Evolutionary conservation across 805 yeast species (phyloP), one percentile per base, ranked within the genome.

Genomic region (Cyberlindnera bimundalis): DNA sequence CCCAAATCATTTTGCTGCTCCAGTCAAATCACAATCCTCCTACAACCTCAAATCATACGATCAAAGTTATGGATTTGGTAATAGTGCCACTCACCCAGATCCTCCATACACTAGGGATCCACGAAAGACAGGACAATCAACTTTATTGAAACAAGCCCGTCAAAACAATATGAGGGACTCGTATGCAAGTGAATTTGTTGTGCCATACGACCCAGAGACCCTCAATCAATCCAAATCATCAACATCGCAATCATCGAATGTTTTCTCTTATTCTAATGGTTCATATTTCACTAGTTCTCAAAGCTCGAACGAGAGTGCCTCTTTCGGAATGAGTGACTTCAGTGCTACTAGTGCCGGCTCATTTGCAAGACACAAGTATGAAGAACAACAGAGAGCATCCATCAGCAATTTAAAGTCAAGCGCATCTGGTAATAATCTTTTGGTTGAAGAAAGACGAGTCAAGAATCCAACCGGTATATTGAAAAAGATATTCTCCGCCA

Each of bases 311-410:
- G 64, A 60, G 29, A 65, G 71, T 38, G 62, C 71, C 21, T 32
- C 35, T 21, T 68, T 76, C 2, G 56, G 68, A 9, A 59, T 71
- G 62, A 71, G 76, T 26, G 93, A 85, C 58, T 73, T 84, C 47
- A 84, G 93, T 64, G 96, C 96, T 5, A 84, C 96, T 0, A 82
- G 93, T 47, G 95, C 96, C 1, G 95, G 95, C 0, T 84, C 95
- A 23, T 79, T 79, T 43, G 79, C 81, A 33, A 74, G 95, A 55
- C 95, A 87, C 58, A 82, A 74, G 52, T 70, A 67, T 55, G 80
- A 79, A 26, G 64, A 63, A 41, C 45, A 42, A 12, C 46, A 47
- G 40, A 37, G 50, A 39, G 38, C 50, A 9, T 35, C 39, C 10
- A 23, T 21, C 14, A 13, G 16, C n/a, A 31, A 42, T 19, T 31